phyloP scores from a whole-genome alignment of 768 basidiomycete genomes.

The Boletus sensibilis region DNA sequence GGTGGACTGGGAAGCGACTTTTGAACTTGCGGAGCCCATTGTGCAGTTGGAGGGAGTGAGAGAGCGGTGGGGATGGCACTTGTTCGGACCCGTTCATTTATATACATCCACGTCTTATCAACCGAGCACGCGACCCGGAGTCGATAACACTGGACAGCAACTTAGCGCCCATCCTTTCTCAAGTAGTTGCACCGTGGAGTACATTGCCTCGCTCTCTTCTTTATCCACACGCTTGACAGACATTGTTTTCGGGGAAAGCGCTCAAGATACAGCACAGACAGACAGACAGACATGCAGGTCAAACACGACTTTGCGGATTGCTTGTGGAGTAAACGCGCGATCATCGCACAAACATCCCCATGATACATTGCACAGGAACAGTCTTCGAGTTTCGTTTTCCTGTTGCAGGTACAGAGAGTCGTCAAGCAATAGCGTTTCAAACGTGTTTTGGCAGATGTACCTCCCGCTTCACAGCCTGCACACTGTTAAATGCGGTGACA shows the following conservation, averaged over 20 bases:
- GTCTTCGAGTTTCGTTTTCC: background rate
- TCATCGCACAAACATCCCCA: background rate
- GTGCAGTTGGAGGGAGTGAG: background rate
- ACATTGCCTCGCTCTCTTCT: background rate
- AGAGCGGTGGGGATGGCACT: conserved; percentile 11
- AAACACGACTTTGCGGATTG: conserved; percentile 1
- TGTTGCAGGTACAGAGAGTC: background rate
- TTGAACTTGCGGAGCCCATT: conserved; percentile 31
- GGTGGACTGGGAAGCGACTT: conserved; percentile 17
- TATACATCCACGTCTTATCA: conserved; percentile 26
- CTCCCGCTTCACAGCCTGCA: conserved; percentile 26
- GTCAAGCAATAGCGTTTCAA: background rate
- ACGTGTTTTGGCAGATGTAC: background rate
- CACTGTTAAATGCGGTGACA: conserved; percentile 36
- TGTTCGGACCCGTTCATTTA: conserved; percentile 20
- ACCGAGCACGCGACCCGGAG: conserved; percentile 12
- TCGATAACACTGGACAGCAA: conserved; percentile 1
- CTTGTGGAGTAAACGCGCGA: background rate
- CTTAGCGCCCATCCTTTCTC: background rate
- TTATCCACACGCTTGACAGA: background rate
- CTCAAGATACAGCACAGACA: background rate
- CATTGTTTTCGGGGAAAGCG: background rate
- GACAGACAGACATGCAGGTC: background rate
- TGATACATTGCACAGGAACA: background rate
- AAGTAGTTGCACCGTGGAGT: background rate